Evolutionary conservation across 306 rosid genomes (phyloP).

Genomic region (Canavalia gladiata): DNA sequence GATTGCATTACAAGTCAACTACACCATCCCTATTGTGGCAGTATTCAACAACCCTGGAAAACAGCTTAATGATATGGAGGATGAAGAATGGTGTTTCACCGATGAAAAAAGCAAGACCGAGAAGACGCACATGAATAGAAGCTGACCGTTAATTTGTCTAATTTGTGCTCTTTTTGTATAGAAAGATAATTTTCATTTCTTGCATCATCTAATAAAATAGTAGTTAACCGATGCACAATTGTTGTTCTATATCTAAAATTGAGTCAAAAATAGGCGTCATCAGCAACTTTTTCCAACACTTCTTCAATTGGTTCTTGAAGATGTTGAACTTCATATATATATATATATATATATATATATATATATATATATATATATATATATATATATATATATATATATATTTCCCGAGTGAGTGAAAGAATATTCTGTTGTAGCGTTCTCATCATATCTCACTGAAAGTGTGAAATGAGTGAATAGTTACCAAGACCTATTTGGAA

Average conservation of each 20-base stretch:
- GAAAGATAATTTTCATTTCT: not conserved
- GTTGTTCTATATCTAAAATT: not conserved
- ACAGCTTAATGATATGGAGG: constrained; percentile 15
- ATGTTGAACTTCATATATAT: not conserved
- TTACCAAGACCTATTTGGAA: not conserved
- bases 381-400: not conserved
- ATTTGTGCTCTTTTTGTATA: not conserved
- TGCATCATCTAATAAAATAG: not conserved
- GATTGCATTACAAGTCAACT: constrained; percentile 36
- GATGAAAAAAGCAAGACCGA: not conserved
- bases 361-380: not conserved
- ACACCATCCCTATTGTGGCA: constrained; percentile 10
- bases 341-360: not conserved
- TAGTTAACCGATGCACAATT: not conserved
- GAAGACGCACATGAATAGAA: not conserved
- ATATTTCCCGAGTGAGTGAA: not conserved
- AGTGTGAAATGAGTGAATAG: not conserved
- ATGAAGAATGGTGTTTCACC: not conserved
- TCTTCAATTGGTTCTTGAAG: constrained; percentile 21
- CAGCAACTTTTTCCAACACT: not conserved
- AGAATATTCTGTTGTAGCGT: not conserved
- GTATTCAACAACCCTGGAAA: not conserved
- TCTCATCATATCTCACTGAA: not conserved
- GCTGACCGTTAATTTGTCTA: not conserved
- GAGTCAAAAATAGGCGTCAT: not conserved